Evolutionary conservation across 1,284 basidiomycete species (phyloP).

Genomic region (Boletellus deceptivus): DNA sequence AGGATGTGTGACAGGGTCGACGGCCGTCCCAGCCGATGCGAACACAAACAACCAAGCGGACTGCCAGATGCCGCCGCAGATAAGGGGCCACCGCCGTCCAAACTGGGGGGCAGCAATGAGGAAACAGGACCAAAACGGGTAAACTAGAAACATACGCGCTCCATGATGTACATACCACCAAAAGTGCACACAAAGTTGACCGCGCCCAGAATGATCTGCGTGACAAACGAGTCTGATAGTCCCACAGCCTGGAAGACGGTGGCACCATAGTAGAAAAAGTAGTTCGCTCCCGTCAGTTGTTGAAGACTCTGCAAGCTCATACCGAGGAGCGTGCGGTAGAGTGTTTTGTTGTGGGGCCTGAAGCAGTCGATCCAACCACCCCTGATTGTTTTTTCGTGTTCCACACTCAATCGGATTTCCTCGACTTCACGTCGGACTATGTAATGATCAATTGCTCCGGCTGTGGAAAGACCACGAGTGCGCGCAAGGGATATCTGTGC

Average conservation of each 20-base stretch:
- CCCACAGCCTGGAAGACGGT: conserved; percentile 70
- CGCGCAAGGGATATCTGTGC: conserved; percentile 53
- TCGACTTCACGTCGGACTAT: conserved; percentile 50
- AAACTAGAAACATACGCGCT: conserved; percentile 41
- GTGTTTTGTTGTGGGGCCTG: conserved; percentile 47
- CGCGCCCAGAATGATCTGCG: conserved; percentile 70
- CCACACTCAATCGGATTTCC: conserved; percentile 49
- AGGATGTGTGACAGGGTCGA: conserved; percentile 48
- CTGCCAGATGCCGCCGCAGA: conserved; percentile 73
- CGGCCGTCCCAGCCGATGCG: conserved; percentile 70
- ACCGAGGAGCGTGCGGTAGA: conserved; percentile 64
- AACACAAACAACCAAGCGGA: conserved; percentile 76
- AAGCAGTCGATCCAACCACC: conserved; percentile 66
- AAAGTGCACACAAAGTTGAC: conserved; percentile 73
- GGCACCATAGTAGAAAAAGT: conserved; percentile 73
- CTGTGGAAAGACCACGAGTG: conserved; percentile 50
- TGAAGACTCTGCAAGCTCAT: conserved; percentile 73
- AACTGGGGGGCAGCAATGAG: conserved; percentile 39
- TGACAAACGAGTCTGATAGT: conserved; percentile 64
- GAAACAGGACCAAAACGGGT: neutral
- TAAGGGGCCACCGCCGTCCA: conserved; percentile 61
- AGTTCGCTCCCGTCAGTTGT: conserved; percentile 73
- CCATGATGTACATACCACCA: conserved; percentile 68
- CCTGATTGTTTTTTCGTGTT: conserved; percentile 45
- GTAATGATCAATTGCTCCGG: conserved; percentile 42